A percentile compares a stretch with the other conserved stretches of the same genome.
These are phyloP conservation scores for Vaccinium darrowii DNA, from an alignment of 148 eudicot genomes.

Conservation along the genomic window DNA sequence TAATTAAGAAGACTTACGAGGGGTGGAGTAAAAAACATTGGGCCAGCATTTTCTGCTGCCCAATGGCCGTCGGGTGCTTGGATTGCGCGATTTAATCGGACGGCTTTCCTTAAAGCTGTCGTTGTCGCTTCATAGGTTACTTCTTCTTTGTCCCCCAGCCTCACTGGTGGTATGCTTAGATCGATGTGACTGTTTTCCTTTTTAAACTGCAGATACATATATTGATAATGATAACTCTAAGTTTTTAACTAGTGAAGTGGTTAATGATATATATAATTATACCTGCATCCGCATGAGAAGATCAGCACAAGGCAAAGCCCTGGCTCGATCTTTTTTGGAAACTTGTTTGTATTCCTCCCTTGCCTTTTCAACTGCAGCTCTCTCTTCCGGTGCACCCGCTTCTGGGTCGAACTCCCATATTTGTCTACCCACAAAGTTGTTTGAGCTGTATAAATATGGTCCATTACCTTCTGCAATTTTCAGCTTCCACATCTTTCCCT, in stretches of 20 bases:
- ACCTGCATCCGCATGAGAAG: too few relatives aligned
- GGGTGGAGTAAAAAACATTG: too few relatives aligned
- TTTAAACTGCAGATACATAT: slow-evolving; percentile 16
- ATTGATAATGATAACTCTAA: too few relatives aligned
- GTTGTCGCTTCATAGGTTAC: slow-evolving; percentile 20
- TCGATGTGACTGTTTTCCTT: slow-evolving; percentile 25
- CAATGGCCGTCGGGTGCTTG: too few relatives aligned
- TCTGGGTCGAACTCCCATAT: slow-evolving; percentile 25
- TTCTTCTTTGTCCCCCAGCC: slow-evolving; percentile 24
- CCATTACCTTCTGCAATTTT: too few relatives aligned
- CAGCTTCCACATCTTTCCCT: too few relatives aligned
- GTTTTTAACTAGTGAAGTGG: neutral
- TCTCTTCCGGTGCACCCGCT: slow-evolving; percentile 21
- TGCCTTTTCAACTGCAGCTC: slow-evolving; percentile 15
- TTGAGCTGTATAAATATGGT: slow-evolving; percentile 12
- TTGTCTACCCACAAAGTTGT: slow-evolving; percentile 27
- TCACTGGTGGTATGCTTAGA: slow-evolving; percentile 27
- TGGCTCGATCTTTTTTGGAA: neutral
- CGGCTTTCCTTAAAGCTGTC: slow-evolving; percentile 29
- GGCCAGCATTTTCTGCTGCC: too few relatives aligned
- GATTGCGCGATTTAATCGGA: too few relatives aligned
- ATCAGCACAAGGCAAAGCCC: slow-evolving; percentile 23
- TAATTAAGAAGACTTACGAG: too few relatives aligned
- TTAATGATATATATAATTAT: too few relatives aligned
- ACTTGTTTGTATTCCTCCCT: slow-evolving; percentile 4